A percentile compares a stretch with the other conserved stretches of the same genome.
phyloP scores from a whole-genome alignment of 2,329 filamentous ascomycete species.

The Beauveria pseudobassiana region DNA sequence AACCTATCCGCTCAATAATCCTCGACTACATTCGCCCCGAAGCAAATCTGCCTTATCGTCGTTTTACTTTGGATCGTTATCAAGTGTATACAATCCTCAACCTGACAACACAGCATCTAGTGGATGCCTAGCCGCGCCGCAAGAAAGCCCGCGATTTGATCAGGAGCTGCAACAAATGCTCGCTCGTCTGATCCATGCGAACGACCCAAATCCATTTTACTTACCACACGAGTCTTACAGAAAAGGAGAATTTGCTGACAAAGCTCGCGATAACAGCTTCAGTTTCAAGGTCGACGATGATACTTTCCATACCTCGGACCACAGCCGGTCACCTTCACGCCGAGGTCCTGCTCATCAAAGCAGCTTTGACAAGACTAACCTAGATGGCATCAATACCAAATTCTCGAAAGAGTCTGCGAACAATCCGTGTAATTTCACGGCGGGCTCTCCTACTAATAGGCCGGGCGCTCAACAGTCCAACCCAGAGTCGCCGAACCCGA shows the following conservation, averaged over 20 bases:
- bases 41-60: neutral
- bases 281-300: constrained; percentile 38
- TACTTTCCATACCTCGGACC: constrained; percentile 22
- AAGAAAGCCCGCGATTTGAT: constrained; percentile 31
- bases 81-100: constrained; percentile 11
- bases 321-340: constrained; percentile 6
- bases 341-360: constrained; percentile 27
- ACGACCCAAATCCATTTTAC: neutral
- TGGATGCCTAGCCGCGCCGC: constrained; percentile 21
- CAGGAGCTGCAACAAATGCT: constrained; percentile 31
- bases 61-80: constrained; percentile 9
- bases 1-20: neutral
- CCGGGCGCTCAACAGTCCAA: constrained; percentile 20
- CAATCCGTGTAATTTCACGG: constrained; percentile 44
- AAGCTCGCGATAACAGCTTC: constrained; percentile 37
- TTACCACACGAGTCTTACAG: neutral
- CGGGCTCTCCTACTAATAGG: constrained; percentile 32
- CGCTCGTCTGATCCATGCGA: constrained; percentile 14
- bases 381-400: constrained; percentile 55
- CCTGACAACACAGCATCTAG: constrained; percentile 21
- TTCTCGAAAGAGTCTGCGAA: constrained; percentile 45
- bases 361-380: constrained; percentile 41
- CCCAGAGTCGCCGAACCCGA: neutral
- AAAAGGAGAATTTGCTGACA: constrained; percentile 24
- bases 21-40: neutral